Evolutionary conservation across 208 protist species (phyloP).

Genomic region (Crithidia bombi): DNA sequence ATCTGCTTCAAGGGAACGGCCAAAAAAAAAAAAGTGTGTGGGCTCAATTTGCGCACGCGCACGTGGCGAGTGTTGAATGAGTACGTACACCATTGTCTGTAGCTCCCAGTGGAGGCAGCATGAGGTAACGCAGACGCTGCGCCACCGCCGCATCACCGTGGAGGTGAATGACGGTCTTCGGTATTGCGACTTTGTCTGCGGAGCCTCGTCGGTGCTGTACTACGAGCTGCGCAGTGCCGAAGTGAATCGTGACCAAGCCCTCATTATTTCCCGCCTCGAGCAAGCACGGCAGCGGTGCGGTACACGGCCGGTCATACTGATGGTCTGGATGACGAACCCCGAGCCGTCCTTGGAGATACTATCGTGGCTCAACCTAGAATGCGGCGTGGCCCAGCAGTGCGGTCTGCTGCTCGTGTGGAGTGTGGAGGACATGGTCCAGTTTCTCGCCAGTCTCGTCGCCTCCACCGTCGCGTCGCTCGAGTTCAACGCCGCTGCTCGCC

Average conservation of each 20-base stretch:
- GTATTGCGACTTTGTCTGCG: slow-evolving; percentile 33
- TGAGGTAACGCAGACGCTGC: slow-evolving; percentile 29
- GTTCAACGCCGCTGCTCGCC: slow-evolving; percentile 24
- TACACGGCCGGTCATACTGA: slow-evolving; percentile 31
- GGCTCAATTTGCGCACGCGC: too few species aligned
- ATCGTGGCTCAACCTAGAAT: slow-evolving; percentile 74
- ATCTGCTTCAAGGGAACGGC: too few species aligned
- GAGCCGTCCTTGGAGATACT: slow-evolving; percentile 58
- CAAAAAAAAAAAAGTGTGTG: too few species aligned
- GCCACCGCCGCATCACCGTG: slow-evolving; percentile 29
- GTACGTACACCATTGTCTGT: slow-evolving; percentile 17
- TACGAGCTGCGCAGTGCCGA: slow-evolving; percentile 20
- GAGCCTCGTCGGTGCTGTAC: slow-evolving; percentile 32
- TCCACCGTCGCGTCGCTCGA: slow-evolving; percentile 43
- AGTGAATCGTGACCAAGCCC: slow-evolving; percentile 18
- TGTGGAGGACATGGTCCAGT: slow-evolving; percentile 59
- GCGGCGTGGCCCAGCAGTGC: slow-evolving; percentile 55
- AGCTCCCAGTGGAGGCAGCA: slow-evolving; percentile 13
- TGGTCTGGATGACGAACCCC: slow-evolving; percentile 30
- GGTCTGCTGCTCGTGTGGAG: slow-evolving; percentile 65
- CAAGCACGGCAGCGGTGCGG: slow-evolving; percentile 19
- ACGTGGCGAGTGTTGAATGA: slow-evolving; percentile 7
- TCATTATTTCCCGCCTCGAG: slow-evolving; percentile 20
- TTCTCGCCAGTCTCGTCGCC: slow-evolving; percentile 50
- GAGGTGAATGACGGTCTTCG: slow-evolving; percentile 21